These are phyloP conservation scores for Mycosphaerella arachidis DNA, from an alignment of 2,329 filamentous ascomycete genomes.

Conservation along the genomic window DNA sequence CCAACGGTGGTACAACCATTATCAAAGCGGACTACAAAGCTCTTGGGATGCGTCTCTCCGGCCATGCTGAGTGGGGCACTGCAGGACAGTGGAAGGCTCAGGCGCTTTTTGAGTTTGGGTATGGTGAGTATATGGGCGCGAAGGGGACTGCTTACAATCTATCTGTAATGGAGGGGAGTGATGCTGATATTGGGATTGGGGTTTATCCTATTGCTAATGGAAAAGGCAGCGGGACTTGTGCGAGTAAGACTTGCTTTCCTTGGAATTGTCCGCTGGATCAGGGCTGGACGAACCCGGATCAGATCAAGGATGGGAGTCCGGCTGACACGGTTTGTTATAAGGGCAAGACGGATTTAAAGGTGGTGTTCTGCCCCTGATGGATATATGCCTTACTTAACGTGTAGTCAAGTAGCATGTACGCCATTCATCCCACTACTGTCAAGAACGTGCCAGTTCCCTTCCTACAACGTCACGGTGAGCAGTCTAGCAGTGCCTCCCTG, in stretches of 20 bases:
- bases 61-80: conserved; percentile 25
- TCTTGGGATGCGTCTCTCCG: conserved; percentile 28
- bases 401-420: too few relatives aligned
- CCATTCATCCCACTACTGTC: too few relatives aligned
- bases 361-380: conserved; percentile 25
- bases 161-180: conserved; percentile 26
- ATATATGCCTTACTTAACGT: background rate
- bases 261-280: conserved; percentile 20
- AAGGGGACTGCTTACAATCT: conserved; percentile 27
- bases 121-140: conserved; percentile 17
- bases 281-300: conserved; percentile 27
- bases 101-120: conserved; percentile 31
- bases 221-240: conserved; percentile 20
- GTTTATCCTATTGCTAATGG: conserved; percentile 22
- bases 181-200: conserved; percentile 23
- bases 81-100: conserved; percentile 26
- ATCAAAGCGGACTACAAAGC: conserved; percentile 24
- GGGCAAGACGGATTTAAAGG: conserved; percentile 27
- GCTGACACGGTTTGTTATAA: conserved; percentile 32
- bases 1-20: background rate
- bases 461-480: too few relatives aligned
- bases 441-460: too few relatives aligned
- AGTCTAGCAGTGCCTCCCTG: too few relatives aligned
- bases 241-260: conserved; percentile 25
- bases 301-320: conserved; percentile 22